Base-by-base conservation (phyloP, 495 filamentous ascomycete species). In the Hypoxylon rickii region DNA sequence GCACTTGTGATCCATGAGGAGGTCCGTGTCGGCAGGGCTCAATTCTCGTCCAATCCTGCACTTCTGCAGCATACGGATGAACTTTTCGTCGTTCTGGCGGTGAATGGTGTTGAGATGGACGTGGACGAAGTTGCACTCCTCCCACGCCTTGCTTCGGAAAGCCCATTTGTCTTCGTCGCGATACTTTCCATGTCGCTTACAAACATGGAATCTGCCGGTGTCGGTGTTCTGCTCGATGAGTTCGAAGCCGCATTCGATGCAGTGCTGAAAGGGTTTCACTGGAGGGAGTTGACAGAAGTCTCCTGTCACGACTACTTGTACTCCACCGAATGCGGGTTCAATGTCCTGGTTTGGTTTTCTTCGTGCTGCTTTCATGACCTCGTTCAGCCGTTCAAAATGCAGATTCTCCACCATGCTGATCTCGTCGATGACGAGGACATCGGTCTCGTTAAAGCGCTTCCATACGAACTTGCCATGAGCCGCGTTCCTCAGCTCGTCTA, bases 251-350 rank as follows among this genome's bases (percentile, higher is more conserved):
- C 93, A 73, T 82, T 80, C 45, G 86, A 96, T 22, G 83, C 87
- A 76, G 88, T 94, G 60, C 82, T 89, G 19, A 83, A 79, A 80
- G 4, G 94, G 92, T 18, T 88, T 90, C 8, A 98, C 91, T 0
- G 93, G 93, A 0, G 94, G 92, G 12, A 98, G 70, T 65, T 98
- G 94, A 68, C 95, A 97, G 69, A 97, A 98, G 70, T 98, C 94
- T 0, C 94, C 94, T 0, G 93, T 97, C 19, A 97, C 87, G 21
- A 98, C 83, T 24, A 98, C 78, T 64, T 97, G 93, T 34, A 96
- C 91, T 1, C 92, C 93, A 21, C 94, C 94, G 69, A 97, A 98
- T 0, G 92, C 83, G 1, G 81, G 72, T 3, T 83, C 83, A 59
- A 87, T 87, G 51, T 85, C 86, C 3, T 61, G 15, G 20, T 34